phyloP scores from a whole-genome alignment of 768 basidiomycete species.

The Lactarius indigo region DNA sequence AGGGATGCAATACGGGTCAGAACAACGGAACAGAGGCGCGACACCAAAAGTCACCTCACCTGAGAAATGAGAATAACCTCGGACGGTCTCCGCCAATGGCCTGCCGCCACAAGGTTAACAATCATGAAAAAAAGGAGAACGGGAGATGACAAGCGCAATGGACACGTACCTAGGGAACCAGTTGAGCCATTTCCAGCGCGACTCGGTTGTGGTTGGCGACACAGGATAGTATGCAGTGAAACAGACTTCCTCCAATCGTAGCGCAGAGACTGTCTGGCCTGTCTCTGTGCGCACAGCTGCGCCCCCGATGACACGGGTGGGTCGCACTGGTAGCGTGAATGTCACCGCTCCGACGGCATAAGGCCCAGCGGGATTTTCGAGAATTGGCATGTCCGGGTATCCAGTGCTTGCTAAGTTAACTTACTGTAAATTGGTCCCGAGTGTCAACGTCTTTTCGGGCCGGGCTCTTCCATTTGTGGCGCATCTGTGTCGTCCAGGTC shows the following conservation, averaged over 20 bases:
- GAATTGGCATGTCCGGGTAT: not conserved
- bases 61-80: conserved; percentile 20
- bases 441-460: too few relatives aligned
- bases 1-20: not conserved
- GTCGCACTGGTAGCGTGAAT: conserved; percentile 16
- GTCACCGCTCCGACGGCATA: conserved; percentile 19
- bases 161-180: conserved; percentile 19
- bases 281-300: conserved; percentile 2
- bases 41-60: not conserved
- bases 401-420: not conserved
- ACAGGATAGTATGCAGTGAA: conserved; percentile 22
- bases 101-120: not conserved
- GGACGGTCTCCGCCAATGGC: conserved; percentile 11
- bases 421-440: too few relatives aligned
- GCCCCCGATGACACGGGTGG: conserved; percentile 4
- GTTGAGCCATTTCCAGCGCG: conserved; percentile 9
- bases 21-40: not conserved
- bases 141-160: not conserved
- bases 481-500: too few relatives aligned
- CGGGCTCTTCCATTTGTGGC: too few relatives aligned
- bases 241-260: conserved; percentile 17
- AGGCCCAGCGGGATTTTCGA: conserved; percentile 17
- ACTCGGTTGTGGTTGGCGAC: not conserved
- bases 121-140: not conserved
- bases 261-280: not conserved